A percentile compares a stretch with the other conserved stretches of the same genome.
phyloP scores from a whole-genome alignment of 2,329 filamentous ascomycete species.

The Cladosporium sp. region DNA sequence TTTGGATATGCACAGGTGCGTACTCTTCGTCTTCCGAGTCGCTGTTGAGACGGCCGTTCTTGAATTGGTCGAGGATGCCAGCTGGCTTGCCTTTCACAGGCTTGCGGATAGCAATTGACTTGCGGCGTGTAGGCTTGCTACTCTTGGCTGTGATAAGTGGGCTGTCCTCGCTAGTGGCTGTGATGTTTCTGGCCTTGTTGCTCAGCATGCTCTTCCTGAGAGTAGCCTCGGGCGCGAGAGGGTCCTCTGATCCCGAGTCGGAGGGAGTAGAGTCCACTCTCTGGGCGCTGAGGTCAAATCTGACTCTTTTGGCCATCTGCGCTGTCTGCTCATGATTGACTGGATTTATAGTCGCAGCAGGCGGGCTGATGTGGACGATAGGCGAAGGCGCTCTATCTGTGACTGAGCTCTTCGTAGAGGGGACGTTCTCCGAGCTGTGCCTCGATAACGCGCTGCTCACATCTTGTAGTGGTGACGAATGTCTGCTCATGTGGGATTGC shows the following conservation, averaged over 20 bases:
- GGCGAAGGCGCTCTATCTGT: not conserved
- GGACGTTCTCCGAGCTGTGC: not conserved
- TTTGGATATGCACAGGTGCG: not conserved
- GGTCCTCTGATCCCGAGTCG: not conserved
- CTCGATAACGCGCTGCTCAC: not conserved
- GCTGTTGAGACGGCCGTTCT: not conserved
- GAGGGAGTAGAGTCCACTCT: not conserved
- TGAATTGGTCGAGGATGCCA: not conserved
- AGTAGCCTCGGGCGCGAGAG: not conserved
- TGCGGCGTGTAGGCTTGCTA: not conserved
- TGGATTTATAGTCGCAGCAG: not conserved
- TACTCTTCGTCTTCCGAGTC: not conserved
- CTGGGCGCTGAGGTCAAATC: not conserved
- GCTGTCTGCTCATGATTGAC: not conserved
- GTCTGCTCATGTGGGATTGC: not conserved
- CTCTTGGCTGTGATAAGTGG: not conserved
- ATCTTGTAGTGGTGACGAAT: not conserved
- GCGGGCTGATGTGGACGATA: not conserved
- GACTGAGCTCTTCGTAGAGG: not conserved
- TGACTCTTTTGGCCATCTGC: not conserved
- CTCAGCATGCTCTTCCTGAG: not conserved
- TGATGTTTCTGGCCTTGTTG: not conserved
- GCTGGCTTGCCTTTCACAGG: not conserved
- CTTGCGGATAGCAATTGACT: not conserved
- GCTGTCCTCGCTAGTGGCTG: not conserved